Evolutionary conservation across 805 yeast species (phyloP).

Genomic region (Candida orba): DNA sequence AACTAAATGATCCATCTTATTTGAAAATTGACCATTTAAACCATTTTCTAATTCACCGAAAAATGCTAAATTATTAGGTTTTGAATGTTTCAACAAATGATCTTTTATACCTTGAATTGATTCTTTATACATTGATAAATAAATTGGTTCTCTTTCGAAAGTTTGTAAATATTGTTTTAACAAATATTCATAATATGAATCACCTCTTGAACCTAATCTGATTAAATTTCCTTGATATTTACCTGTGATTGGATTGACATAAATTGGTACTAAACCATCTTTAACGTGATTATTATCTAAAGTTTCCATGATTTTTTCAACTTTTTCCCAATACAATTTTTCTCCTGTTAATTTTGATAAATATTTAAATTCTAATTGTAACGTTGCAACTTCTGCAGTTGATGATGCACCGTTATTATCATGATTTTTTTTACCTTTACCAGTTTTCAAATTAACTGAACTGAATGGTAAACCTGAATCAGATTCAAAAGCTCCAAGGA

Average conservation of each 20-base stretch:
- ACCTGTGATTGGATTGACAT: slow-evolving; percentile 68
- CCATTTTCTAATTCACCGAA: slow-evolving; percentile 77
- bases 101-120: slow-evolving; percentile 71
- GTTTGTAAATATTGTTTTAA: slow-evolving; percentile 84
- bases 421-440: slow-evolving; percentile 53
- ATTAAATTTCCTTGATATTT: slow-evolving; percentile 56
- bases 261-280: slow-evolving; percentile 82
- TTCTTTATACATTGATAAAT: slow-evolving; percentile 69
- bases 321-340: slow-evolving; percentile 66
- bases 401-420: slow-evolving; percentile 74
- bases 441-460: slow-evolving; percentile 63
- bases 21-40: slow-evolving; percentile 46
- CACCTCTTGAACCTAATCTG: slow-evolving; percentile 87
- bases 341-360: slow-evolving; percentile 78
- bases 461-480: slow-evolving; percentile 70
- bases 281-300: slow-evolving; percentile 56
- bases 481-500: slow-evolving; percentile 63
- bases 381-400: slow-evolving; percentile 83
- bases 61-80: slow-evolving; percentile 56
- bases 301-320: slow-evolving; percentile 64
- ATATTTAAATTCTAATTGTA: slow-evolving; percentile 84
- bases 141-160: slow-evolving; percentile 47
- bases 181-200: slow-evolving; percentile 85
- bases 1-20: slow-evolving; percentile 88
- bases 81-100: slow-evolving; percentile 51